Base-by-base conservation (phyloP, 495 filamentous ascomycete species). In the Evansstolkia leycettana region DNA sequence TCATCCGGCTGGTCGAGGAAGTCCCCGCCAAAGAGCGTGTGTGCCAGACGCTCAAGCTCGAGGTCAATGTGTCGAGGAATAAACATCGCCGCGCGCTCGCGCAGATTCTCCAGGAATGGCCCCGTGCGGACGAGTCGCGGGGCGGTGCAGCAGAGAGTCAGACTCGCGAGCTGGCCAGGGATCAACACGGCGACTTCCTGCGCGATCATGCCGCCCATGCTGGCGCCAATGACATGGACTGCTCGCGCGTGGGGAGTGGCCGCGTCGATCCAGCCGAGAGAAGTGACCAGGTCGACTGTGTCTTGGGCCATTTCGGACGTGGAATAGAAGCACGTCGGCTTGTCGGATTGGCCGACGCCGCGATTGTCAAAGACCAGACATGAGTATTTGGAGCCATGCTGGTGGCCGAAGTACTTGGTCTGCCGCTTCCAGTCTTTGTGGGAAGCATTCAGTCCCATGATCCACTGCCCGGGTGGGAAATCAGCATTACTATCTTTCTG, bases 201-300 rank as follows among this genome's bases (percentile, higher is more conserved):
- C 10, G 80, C 76, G 50, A 93, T 90, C 85, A 93, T 92, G 43
- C 86, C 82, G 37, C 82, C 82, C 60, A 88, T 76, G 29, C 73
- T 78, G 19, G 83, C 71, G 28, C 85, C 85, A 31, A 84, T 62
- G 17, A 90, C 51, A 54, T 93, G 72, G 5, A 93, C 42, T 30
- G 67, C 54, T 23, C 76, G 67, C 33, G 50, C 34, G 6, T 58
- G 54, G 74, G 82, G 23, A 70, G 69, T 55, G 63, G 70, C 3
- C 45, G 88, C 48, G 50, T 88, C 33, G 53, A 72, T 13, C 44
- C 62, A 24, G 78, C 74, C 18, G 57, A 69, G 19, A 68, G 62
- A 8, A 70, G 65, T 44, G 77, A 87, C 37, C 73, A 82, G 52
- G 67, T 87, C n/a, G 36, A 80, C 23, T 62, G 74, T 52, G 46